Evolutionary conservation across 768 basidiomycete genomes (phyloP), one percentile per base, ranked within the genome.

Genomic region (Dentipellis fragilis): DNA sequence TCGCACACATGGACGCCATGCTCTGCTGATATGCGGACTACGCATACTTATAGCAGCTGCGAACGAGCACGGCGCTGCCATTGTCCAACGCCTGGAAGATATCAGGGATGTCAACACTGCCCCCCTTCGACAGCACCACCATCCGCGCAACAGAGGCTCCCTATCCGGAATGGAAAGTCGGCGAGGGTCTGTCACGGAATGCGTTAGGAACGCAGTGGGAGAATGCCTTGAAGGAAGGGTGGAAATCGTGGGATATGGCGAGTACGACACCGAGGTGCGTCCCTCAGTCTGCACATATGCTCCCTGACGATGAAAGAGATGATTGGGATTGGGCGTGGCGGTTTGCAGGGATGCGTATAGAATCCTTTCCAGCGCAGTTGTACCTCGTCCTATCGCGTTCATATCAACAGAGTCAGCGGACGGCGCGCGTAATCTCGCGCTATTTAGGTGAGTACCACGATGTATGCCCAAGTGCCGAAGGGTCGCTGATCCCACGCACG

Each of bases 301-400:
- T 29, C 29, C 6, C 29, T 29, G 29, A 29, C 29, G 3, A 29
- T 29, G 29, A 29, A 6, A 29, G 29, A 3, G 29, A 29, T 29
- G 6, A 29, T 29, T 29, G 38, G 29, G 49, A 55, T 61, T 58
- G 62, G 55, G 52, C 57, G 52, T 58, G 22, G 34, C 39, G 59
- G 53, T 46, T 38, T 42, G 37, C 57, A 70, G 71, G 47, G 62
- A 66, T 55, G 62, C 71, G 54, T 83, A 85, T 65, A 71, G 69
- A 23, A 62, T 85, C 54, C 62, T 85, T 62, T 81, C 77, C 10
- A 80, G 78, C 52, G 78, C 77, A 9, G 75, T 86, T 54, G 66
- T 80, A 11, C 87, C 85, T 17, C 76, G 87, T 39, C 85, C 85
- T 11, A 78, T 87, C 51, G 85, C 81, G 1, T 77, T 87, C 58